These are phyloP conservation scores for Phytophthora boehmeriae DNA, from an alignment of 352 stramenopile species.

Conservation along the genomic window DNA sequence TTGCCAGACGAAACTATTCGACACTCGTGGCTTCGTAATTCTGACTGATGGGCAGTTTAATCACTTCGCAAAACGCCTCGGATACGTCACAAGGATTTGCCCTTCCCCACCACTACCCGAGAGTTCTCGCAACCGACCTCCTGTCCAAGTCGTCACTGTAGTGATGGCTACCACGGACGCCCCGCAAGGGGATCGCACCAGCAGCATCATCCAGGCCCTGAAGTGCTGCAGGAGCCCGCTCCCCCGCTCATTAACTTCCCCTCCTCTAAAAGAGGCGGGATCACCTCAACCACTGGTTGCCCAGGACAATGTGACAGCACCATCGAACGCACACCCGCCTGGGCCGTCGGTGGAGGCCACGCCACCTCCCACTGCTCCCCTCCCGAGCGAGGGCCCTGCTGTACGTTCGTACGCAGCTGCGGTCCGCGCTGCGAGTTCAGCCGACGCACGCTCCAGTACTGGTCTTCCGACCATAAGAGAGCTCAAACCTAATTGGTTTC, in stretches of 20 bases:
- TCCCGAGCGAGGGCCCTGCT: too few relatives aligned
- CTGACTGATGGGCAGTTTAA: too few relatives aligned
- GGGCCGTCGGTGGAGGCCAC: background rate
- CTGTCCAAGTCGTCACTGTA: background rate
- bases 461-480: background rate
- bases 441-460: too few relatives aligned
- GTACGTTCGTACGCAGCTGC: too few relatives aligned
- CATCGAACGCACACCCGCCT: background rate
- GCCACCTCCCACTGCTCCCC: background rate
- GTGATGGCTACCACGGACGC: too few relatives aligned
- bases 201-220: too few relatives aligned
- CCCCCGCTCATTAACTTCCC: background rate
- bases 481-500: background rate
- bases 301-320: background rate
- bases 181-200: too few relatives aligned
- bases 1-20: too few relatives aligned
- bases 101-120: background rate
- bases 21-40: too few relatives aligned
- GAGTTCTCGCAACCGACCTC: background rate
- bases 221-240: too few relatives aligned
- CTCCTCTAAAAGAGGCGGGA: background rate
- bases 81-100: background rate
- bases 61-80: background rate
- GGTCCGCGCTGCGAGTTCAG: too few relatives aligned
- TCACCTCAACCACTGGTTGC: too few relatives aligned